phyloP scores from a whole-genome alignment of 768 basidiomycete genomes.

The Myochromella boudieri region DNA sequence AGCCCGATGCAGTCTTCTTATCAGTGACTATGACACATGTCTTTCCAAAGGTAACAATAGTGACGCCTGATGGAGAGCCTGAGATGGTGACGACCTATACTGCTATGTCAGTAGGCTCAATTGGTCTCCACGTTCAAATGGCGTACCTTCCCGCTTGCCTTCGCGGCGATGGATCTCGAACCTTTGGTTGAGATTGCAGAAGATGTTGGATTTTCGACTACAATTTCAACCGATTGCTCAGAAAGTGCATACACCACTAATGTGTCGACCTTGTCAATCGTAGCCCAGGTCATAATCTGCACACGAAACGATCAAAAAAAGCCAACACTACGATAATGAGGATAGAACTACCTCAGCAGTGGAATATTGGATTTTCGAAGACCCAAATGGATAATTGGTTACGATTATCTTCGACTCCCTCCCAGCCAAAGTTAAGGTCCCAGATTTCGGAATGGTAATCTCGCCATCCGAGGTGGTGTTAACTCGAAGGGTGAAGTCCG shows the following conservation, averaged over 20 bases:
- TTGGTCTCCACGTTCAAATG: background rate
- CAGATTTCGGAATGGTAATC: constrained; percentile 35
- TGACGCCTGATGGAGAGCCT: constrained; percentile 34
- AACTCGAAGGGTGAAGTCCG: constrained; percentile 38
- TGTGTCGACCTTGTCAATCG: constrained; percentile 24
- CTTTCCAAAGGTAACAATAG: constrained; percentile 44
- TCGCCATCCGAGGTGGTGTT: constrained; percentile 47
- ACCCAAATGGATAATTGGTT: constrained; percentile 63
- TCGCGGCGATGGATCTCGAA: constrained; percentile 21
- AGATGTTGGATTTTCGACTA: constrained; percentile 9
- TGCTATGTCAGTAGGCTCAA: background rate
- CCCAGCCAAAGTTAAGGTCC: constrained; percentile 53
- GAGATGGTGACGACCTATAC: constrained; percentile 43
- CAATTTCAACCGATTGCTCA: constrained; percentile 34
- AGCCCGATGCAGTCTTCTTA: constrained; percentile 53
- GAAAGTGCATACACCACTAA: constrained; percentile 37
- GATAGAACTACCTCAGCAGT: constrained; percentile 50
- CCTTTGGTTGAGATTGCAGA: constrained; percentile 17
- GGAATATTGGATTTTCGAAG: constrained; percentile 53
- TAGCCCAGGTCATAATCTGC: background rate
- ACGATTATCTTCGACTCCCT: constrained; percentile 65
- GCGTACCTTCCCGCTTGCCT: constrained; percentile 17
- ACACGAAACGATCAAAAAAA: constrained; percentile 36
- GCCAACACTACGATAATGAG: background rate
- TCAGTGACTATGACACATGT: constrained; percentile 57